Base-by-base conservation (phyloP, 164 flowering plant genomes). In the Echeveria elegans region DNA sequence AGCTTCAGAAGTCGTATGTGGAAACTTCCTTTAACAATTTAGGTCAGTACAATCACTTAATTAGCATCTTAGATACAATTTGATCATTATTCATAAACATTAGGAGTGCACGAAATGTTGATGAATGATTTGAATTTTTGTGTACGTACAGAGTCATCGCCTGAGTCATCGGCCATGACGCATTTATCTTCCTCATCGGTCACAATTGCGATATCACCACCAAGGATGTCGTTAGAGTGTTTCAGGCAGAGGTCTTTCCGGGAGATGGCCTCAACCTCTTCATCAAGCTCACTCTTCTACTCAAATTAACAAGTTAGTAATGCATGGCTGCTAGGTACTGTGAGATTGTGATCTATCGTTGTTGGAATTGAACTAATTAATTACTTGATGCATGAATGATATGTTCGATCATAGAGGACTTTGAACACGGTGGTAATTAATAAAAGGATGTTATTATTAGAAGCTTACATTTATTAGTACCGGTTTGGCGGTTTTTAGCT, bases 101-200 rank as follows among this genome's bases (percentile, higher is more conserved):
- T n/a, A n/a, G n/a, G n/a, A n/a, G n/a, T n/a, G n/a, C n/a, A n/a
- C n/a, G n/a, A n/a, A n/a, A n/a, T n/a, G n/a, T n/a, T n/a, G n/a
- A n/a, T n/a, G n/a, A n/a, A n/a, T n/a, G n/a, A n/a, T n/a, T n/a
- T n/a, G n/a, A n/a, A n/a, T n/a, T n/a, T n/a, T n/a, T n/a, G n/a
- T n/a, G n/a, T n/a, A n/a, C n/a, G n/a, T n/a, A 1, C 64, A 89
- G 96, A 76, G 73, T 89, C 92, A 0, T 87, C 92, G 30, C 72
- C 83, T 23, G 96, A 87, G 26, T 89, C 89, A 4, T 83, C 81
- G n/a, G 77, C 75, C 31, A 16, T 45, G 21, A 58, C 63, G 26
- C 82, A 73, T 15, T 79, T 89, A 0, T 66, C 82, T 2, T 84
- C n/a, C n/a, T n/a, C 88, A 0, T 81, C 88, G 7, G 89, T 83